Percentiles rank a stretch among this genome's conserved stretches.
These are phyloP conservation scores for Ascodesmis nigricans DNA, from an alignment of 495 filamentous ascomycete species.

Conservation along the genomic window DNA sequence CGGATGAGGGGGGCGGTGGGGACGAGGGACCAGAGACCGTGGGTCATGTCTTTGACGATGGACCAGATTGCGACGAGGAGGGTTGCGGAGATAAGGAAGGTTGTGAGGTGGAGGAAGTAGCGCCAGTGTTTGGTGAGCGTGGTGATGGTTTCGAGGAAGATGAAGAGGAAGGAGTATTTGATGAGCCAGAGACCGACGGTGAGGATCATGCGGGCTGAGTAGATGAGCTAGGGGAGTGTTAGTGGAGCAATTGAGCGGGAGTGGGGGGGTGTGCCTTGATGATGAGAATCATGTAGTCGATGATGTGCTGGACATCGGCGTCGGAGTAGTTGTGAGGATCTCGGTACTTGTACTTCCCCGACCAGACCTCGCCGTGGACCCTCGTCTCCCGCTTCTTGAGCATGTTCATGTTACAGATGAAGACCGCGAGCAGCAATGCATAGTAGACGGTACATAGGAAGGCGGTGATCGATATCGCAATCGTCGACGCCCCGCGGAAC, in stretches of 20 bases:
- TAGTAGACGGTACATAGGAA: slow-evolving; percentile 2
- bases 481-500: neutral
- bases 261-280: neutral
- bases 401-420: slow-evolving; percentile 1
- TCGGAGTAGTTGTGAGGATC: neutral
- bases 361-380: neutral
- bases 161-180: slow-evolving; percentile 2
- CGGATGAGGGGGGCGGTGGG: neutral
- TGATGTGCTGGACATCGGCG: neutral
- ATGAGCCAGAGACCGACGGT: neutral
- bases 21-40: neutral
- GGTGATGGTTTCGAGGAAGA: slow-evolving; percentile 1
- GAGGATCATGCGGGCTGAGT: neutral
- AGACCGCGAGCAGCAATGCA: neutral
- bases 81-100: neutral
- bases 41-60: slow-evolving; percentile 1
- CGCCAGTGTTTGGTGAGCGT: slow-evolving; percentile 1
- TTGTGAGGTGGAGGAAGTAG: neutral
- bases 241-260: neutral
- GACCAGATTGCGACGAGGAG: slow-evolving; percentile 1
- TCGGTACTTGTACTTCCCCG: neutral
- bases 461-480: neutral
- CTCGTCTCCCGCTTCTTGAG: neutral
- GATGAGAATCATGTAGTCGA: neutral
- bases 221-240: neutral